These are phyloP conservation scores for Coleophoma crateriformis DNA, from an alignment of 2,329 filamentous ascomycete species.

Conservation along the genomic window DNA sequence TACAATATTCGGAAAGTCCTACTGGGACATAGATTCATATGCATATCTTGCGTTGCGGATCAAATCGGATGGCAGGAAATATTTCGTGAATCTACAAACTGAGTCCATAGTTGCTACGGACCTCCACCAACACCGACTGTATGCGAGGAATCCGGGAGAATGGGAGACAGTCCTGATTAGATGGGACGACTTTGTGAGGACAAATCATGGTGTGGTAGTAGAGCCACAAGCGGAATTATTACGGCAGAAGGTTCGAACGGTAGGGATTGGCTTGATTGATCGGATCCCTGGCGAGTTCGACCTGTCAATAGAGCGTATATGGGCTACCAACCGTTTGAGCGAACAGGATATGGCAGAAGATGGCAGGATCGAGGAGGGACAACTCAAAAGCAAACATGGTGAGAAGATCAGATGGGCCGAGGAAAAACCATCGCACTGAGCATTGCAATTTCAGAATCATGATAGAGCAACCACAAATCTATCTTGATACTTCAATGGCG, in stretches of 20 bases:
- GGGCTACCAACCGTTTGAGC: constrained; percentile 68
- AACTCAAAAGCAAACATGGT: constrained; percentile 36
- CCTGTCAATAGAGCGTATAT: constrained; percentile 77
- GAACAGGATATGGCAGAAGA: constrained; percentile 10
- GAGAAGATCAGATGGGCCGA: constrained; percentile 36
- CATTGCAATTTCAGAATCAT: too few relatives aligned
- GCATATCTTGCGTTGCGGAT: constrained; percentile 80
- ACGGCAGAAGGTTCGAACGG: constrained; percentile 74
- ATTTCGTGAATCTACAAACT: constrained; percentile 93
- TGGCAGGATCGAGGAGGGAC: constrained; percentile 20
- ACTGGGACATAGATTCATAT: constrained; percentile 91
- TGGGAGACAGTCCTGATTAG: constrained; percentile 96
- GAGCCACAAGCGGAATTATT: constrained; percentile 91
- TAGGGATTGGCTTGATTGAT: constrained; percentile 88
- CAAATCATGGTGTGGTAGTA: constrained; percentile 85
- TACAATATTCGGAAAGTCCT: constrained; percentile 78
- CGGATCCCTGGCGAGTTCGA: constrained; percentile 84
- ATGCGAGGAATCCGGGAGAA: constrained; percentile 69
- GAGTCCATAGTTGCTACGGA: constrained; percentile 93
- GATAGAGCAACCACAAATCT: too few relatives aligned
- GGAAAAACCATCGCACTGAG: too few relatives aligned
- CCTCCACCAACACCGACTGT: constrained; percentile 88
- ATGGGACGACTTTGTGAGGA: constrained; percentile 90
- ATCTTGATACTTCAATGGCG: too few relatives aligned
- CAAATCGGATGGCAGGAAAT: constrained; percentile 85